Evolutionary conservation across 1,284 basidiomycete species (phyloP).

Genomic region (Fistulina hepatica): DNA sequence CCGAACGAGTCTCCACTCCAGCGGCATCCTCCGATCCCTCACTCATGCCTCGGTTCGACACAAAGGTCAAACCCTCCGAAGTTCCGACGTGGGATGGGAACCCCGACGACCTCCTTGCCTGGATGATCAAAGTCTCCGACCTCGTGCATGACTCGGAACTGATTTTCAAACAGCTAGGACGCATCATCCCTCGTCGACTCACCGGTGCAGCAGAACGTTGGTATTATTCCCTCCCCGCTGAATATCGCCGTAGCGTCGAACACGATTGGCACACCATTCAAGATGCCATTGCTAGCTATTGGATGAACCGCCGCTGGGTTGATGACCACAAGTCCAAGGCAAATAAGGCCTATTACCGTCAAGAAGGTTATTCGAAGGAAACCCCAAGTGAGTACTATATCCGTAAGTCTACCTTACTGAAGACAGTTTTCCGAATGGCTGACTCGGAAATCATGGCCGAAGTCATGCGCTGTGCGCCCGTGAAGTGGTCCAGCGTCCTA

Average conservation of each 20-base stretch:
- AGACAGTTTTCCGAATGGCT: constrained; percentile 9
- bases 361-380: constrained; percentile 6
- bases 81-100: constrained; percentile 10
- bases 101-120: constrained; percentile 1
- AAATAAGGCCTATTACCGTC: constrained; percentile 3
- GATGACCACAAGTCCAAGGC: constrained; percentile 8
- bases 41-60: constrained; percentile 10
- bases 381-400: constrained; percentile 13
- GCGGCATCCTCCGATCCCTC: too few relatives aligned
- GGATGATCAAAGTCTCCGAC: constrained; percentile 9
- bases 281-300: constrained; percentile 6
- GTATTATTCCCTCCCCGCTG: constrained; percentile 6
- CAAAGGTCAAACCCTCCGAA: constrained; percentile 5
- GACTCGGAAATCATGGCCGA: constrained; percentile 16
- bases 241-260: not conserved
- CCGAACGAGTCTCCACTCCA: too few relatives aligned
- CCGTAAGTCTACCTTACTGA: constrained; percentile 10
- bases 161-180: constrained; percentile 6
- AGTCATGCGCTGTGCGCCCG: constrained; percentile 17
- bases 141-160: not conserved
- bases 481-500: constrained; percentile 16
- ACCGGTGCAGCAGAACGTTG: constrained; percentile 7
- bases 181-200: constrained; percentile 6
- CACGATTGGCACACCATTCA: constrained; percentile 7
- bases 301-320: constrained; percentile 10